Evolutionary conservation across 306 rosid genomes (phyloP).

Genomic region (Begonia fuchsioides): DNA sequence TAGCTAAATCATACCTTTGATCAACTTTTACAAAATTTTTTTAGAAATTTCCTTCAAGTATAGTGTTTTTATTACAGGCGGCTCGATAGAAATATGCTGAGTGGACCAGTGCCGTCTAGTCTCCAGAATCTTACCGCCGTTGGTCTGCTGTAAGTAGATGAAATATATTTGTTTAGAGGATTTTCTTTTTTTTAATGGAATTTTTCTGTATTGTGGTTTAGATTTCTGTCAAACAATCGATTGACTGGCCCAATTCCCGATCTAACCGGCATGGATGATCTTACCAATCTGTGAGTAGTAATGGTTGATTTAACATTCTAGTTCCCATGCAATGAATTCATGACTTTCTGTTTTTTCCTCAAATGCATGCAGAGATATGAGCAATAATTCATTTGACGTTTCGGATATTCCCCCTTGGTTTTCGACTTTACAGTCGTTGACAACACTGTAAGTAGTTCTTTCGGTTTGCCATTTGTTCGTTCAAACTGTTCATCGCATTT

Average conservation of each 20-base stretch:
- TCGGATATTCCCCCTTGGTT: conserved; percentile 1
- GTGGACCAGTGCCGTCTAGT: conserved; percentile 2
- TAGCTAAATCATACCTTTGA: conserved; percentile 15
- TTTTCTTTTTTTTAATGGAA: too few relatives aligned
- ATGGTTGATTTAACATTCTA: too few relatives aligned
- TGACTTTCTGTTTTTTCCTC: conserved; percentile 15
- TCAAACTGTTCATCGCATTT: too few relatives aligned
- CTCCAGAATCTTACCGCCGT: background rate
- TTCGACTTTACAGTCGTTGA: conserved; percentile 3
- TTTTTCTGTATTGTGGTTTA: conserved; percentile 1
- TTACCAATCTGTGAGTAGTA: conserved; percentile 2
- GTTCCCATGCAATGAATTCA: too few relatives aligned
- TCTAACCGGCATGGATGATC: conserved; percentile 1
- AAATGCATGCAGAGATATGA: conserved; percentile 2
- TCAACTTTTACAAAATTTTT: conserved; percentile 3
- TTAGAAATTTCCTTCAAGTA: background rate
- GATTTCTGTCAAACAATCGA: conserved; percentile 3
- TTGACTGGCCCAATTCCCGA: conserved; percentile 4
- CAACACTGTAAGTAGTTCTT: conserved; percentile 4
- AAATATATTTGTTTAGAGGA: background rate
- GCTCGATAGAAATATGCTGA: conserved; percentile 1
- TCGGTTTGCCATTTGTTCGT: too few relatives aligned
- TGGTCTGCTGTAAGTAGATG: conserved; percentile 1
- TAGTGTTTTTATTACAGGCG: background rate
- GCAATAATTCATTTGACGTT: conserved; percentile 3